A percentile compares a stretch with the other conserved stretches of the same genome.
Conservation (phyloP, 2,329 filamentous ascomycete genomes). For the Grosmannia serpens region DNA sequence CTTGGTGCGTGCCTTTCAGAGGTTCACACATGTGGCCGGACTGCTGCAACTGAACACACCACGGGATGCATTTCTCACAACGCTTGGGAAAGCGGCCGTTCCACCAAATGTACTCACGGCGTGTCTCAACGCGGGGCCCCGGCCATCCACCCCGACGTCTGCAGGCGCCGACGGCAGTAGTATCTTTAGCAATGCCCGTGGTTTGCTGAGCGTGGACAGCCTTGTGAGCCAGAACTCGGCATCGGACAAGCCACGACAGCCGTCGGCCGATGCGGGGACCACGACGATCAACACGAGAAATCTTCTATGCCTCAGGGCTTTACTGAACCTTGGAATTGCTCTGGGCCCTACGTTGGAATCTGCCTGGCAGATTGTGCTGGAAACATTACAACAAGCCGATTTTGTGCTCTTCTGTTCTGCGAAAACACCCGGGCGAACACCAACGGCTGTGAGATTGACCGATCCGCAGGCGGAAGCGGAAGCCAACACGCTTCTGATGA, state of each 20-base stretch:
- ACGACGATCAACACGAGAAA: conserved; percentile 74
- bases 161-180: conserved; percentile 29
- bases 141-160: conserved; percentile 29
- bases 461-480: conserved; percentile 42
- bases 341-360: conserved; percentile 74
- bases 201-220: conserved; percentile 62
- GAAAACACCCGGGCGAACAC: conserved; percentile 40
- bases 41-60: conserved; percentile 75
- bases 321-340: conserved; percentile 92
- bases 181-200: conserved; percentile 61
- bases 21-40: conserved; percentile 89
- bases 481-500: conserved; percentile 40
- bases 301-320: conserved; percentile 74
- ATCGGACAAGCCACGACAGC: conserved; percentile 47
- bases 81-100: conserved; percentile 83
- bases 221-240: conserved; percentile 48
- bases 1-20: conserved; percentile 85
- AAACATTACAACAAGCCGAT: conserved; percentile 87
- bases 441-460: conserved; percentile 31
- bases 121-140: conserved; percentile 39
- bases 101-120: conserved; percentile 64
- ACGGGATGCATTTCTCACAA: conserved; percentile 88
- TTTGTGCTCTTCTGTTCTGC: conserved; percentile 63
- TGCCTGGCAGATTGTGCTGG: conserved; percentile 84
- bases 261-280: conserved; percentile 40